These are phyloP conservation scores for Heliosperma pusillum DNA, from an alignment of 148 eudicot species.

Conservation along the genomic window DNA sequence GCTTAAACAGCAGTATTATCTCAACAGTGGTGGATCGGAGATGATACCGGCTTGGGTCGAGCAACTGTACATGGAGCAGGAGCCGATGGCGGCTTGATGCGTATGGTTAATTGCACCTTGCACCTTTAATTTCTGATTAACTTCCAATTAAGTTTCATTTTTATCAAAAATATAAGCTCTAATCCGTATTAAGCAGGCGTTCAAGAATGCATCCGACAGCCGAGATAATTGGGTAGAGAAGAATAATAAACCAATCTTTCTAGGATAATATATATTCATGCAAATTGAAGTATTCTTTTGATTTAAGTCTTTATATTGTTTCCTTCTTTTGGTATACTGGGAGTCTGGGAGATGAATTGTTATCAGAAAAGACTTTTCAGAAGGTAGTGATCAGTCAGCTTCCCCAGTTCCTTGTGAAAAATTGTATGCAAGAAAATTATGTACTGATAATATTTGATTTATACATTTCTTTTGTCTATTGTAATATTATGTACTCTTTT, in stretches of 20 bases:
- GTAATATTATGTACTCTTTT: not conserved
- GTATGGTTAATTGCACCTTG: slow-evolving; percentile 1
- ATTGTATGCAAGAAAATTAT: slow-evolving; percentile 3
- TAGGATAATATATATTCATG: slow-evolving; percentile 18
- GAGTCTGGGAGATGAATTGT: slow-evolving; percentile 35
- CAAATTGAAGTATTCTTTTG: slow-evolving; percentile 23
- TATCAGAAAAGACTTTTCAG: slow-evolving; percentile 25
- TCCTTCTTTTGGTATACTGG: slow-evolving; percentile 29
- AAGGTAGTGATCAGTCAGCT: slow-evolving; percentile 30
- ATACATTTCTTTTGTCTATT: slow-evolving; percentile 18
- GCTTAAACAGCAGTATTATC: slow-evolving; percentile 34
- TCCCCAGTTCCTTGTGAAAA: slow-evolving; percentile 30
- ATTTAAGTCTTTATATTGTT: slow-evolving; percentile 19
- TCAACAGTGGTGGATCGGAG: slow-evolving; percentile 42
- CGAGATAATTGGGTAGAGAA: slow-evolving; percentile 18
- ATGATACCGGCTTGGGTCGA: slow-evolving; percentile 61
- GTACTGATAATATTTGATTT: slow-evolving; percentile 26
- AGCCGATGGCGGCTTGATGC: slow-evolving; percentile 63
- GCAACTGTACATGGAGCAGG: slow-evolving; percentile 72
- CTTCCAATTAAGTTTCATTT: slow-evolving; percentile 8
- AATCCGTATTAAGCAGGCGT: not conserved
- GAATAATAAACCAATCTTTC: slow-evolving; percentile 18
- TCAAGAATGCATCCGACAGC: slow-evolving; percentile 16
- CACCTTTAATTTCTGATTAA: slow-evolving; percentile 12
- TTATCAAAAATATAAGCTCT: not conserved